These are phyloP conservation scores for Priceomyces carsonii DNA, from an alignment of 805 yeast genomes.

Conservation along the genomic window DNA sequence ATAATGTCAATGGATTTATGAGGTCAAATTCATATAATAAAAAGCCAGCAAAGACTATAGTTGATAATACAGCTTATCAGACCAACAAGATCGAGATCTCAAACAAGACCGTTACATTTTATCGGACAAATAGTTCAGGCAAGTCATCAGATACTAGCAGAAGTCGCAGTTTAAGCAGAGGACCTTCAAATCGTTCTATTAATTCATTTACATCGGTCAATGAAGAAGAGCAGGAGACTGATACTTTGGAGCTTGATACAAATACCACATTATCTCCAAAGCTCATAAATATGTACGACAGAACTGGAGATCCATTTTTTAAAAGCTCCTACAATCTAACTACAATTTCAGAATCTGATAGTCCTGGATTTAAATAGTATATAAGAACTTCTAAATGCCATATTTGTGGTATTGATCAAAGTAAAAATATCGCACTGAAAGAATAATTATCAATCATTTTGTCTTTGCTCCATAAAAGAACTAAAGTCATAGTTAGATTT, in stretches of 20 bases:
- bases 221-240: conserved; percentile 17
- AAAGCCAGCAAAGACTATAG: conserved; percentile 30
- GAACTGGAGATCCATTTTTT: conserved; percentile 9
- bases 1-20: conserved; percentile 15
- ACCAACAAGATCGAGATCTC: conserved; percentile 37
- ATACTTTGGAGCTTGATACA: not conserved
- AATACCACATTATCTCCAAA: not conserved
- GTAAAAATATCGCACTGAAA: not conserved
- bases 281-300: conserved; percentile 1
- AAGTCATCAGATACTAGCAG: conserved; percentile 12
- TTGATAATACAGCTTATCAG: conserved; percentile 21
- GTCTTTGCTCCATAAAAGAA: conserved; percentile 34
- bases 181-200: conserved; percentile 29
- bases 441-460: not conserved
- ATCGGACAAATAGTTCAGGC: conserved; percentile 26
- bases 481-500: conserved; percentile 36
- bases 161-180: conserved; percentile 25
- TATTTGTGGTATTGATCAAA: not conserved
- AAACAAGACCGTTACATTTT: conserved; percentile 44
- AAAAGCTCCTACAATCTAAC: conserved; percentile 14
- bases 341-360: conserved; percentile 21
- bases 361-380: not conserved
- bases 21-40: conserved; percentile 42
- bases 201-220: conserved; percentile 26
- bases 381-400: not conserved